A percentile compares a stretch with the other conserved stretches of the same genome.
Conservation (phyloP, 108 stramenopile genomes). For the Asterionellopsis glacialis region DNA sequence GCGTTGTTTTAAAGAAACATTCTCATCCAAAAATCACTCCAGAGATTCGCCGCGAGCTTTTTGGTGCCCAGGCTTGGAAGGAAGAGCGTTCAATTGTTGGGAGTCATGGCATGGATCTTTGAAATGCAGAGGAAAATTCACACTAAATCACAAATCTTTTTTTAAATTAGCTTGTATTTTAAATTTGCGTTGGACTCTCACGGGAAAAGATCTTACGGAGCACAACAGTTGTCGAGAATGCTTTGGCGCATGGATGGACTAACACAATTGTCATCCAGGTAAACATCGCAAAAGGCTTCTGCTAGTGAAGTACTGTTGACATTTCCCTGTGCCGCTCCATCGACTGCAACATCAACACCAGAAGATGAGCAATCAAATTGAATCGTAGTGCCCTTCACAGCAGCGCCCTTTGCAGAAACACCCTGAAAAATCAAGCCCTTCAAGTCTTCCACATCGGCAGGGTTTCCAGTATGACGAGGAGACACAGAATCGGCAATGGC, state of each 20-base stretch:
- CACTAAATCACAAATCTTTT: background rate
- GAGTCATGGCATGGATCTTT: background rate
- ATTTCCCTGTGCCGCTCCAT: slow-evolving; percentile 61
- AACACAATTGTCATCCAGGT: slow-evolving; percentile 76
- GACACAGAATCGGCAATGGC: slow-evolving; percentile 79
- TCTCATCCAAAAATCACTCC: slow-evolving; percentile 93
- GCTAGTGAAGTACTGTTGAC: slow-evolving; percentile 48
- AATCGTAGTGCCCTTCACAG: slow-evolving; percentile 66
- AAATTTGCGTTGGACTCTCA: background rate
- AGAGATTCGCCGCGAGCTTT: slow-evolving; percentile 94
- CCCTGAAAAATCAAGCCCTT: slow-evolving; percentile 68
- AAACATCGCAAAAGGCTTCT: slow-evolving; percentile 76
- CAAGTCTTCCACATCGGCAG: slow-evolving; percentile 55
- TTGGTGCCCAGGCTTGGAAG: slow-evolving; percentile 79
- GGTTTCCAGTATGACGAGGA: slow-evolving; percentile 50
- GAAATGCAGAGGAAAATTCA: background rate
- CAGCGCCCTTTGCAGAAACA: slow-evolving; percentile 55
- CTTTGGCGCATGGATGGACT: slow-evolving; percentile 53
- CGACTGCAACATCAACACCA: slow-evolving; percentile 48
- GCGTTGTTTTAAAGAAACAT: slow-evolving; percentile 83
- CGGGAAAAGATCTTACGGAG: background rate
- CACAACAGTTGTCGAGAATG: slow-evolving; percentile 48
- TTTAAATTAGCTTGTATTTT: background rate
- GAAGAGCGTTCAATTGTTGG: slow-evolving; percentile 44
- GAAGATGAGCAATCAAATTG: slow-evolving; percentile 57